Percentiles rank a stretch among this genome's conserved stretches.
Conservation (phyloP, 2,329 filamentous ascomycete species). For the Orbilia blumenaviensis region DNA sequence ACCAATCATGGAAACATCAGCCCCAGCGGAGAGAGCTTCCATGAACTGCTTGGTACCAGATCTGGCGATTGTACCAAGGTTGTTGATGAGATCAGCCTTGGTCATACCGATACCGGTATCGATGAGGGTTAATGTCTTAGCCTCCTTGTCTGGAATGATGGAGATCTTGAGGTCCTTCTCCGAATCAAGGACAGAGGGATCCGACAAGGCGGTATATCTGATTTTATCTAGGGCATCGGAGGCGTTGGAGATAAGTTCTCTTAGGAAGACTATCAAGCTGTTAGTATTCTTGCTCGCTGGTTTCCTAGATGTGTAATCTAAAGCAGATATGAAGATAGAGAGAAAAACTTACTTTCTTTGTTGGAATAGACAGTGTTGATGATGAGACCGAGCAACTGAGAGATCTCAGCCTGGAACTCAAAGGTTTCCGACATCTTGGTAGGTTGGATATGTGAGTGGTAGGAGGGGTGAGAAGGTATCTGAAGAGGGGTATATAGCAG, state of each 20-base stretch:
- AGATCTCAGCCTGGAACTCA: conserved; percentile 99
- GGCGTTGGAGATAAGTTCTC: conserved; percentile 97
- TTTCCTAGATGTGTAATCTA: background rate
- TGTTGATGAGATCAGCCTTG: conserved; percentile 99
- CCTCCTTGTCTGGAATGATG: conserved; percentile 97
- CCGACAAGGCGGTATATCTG: conserved; percentile 96
- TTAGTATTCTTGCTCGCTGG: conserved; percentile 17
- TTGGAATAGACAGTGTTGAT: conserved; percentile 99
- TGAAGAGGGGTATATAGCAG: conserved; percentile 29
- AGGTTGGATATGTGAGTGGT: conserved; percentile 5
- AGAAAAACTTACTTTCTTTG: conserved; percentile 76
- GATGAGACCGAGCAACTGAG: conserved; percentile 98
- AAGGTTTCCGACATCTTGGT: conserved; percentile 90
- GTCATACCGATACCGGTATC: conserved; percentile 99
- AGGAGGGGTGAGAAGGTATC: conserved; percentile 6
- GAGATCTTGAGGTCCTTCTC: conserved; percentile 99
- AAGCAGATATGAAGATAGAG: background rate
- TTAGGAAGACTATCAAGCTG: conserved; percentile 75
- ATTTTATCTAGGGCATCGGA: conserved; percentile 99
- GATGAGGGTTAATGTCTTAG: conserved; percentile 94
- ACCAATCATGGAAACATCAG: conserved; percentile 99
- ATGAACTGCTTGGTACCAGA: conserved; percentile 99
- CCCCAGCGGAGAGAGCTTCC: conserved; percentile 97
- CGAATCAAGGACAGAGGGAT: conserved; percentile 95
- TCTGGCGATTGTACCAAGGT: conserved; percentile 98